These are phyloP conservation scores for Colletotrichum gloeosporioides DNA, from an alignment of 2,329 filamentous ascomycete genomes.

Conservation along the genomic window DNA sequence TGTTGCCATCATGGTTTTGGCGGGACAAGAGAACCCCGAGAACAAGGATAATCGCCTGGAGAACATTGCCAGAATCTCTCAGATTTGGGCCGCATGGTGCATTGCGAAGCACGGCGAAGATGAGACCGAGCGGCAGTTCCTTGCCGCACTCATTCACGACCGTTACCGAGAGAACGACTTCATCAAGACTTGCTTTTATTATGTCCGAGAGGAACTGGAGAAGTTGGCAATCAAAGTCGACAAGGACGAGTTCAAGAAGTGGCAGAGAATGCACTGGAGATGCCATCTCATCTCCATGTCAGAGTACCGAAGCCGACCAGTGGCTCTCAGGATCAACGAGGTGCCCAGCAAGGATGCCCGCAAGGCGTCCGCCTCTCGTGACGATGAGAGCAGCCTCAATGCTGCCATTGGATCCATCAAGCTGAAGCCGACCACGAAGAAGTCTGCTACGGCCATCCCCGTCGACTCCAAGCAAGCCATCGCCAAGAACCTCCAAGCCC, in stretches of 20 bases:
- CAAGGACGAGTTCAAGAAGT: background rate
- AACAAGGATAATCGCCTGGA: background rate
- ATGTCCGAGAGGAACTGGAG: background rate
- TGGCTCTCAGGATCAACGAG: background rate
- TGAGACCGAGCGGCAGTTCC: background rate
- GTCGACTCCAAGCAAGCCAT: background rate
- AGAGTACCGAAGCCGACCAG: background rate
- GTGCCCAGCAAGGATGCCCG: background rate
- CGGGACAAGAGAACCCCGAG: background rate
- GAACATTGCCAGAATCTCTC: background rate
- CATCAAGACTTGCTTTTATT: background rate
- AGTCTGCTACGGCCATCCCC: background rate
- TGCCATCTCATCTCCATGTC: conserved; percentile 2
- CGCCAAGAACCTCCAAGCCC: background rate
- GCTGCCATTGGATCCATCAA: background rate
- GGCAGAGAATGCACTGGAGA: conserved; percentile 1
- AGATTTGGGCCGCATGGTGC: conserved; percentile 15
- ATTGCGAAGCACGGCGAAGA: background rate
- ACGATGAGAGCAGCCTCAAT: background rate
- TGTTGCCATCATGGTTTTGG: conserved; percentile 11
- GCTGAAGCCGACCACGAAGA: background rate
- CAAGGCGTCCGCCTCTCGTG: background rate
- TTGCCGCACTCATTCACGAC: background rate
- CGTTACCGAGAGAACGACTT: background rate
- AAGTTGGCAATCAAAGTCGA: background rate